Base-by-base conservation (phyloP, 192 early-diverging fungal species). In the Thamnidium elegans region DNA sequence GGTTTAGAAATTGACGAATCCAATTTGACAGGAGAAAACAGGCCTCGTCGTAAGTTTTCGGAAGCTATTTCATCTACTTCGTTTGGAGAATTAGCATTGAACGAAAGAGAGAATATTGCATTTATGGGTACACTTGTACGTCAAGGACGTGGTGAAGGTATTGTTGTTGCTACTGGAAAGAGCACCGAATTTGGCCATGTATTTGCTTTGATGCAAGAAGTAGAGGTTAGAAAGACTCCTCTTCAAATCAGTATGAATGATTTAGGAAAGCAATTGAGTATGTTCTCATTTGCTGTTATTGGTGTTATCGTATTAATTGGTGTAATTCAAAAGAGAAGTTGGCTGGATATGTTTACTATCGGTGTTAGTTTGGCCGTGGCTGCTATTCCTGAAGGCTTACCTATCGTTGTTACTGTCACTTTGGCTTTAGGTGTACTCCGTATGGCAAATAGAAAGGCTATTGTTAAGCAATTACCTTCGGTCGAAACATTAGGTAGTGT, bases 361-460 rank as follows among this genome's bases (percentile, higher is more conserved):
- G 92, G 92, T 66, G 92, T 94, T 20, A 88, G 85, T 83, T 82
- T 99, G 59, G 95, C 95, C 0, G 96, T 99, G 0, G 96, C 96
- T 17, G 94, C 95, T n/a, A 97, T 99, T 65, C 96, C 96, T 23
- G 95, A 97, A 75, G 96, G 96, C 31, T 79, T 99, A 23, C 96
- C 96, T 1, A 93, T 99, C 71, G 95, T 96, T 5, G 96, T 99
- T 5, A 95, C 94, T 0, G 95, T 99, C 11, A 99, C 96, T 9
- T 79, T 99, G 50, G 95, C 95, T 9, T 70, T 95, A 11, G 95
- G 95, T 30, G 94, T 97, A 26, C 81, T 97, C 55, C 79, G 91
- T 19, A 94, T 99, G 93, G 93, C 95, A 1, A 89, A 87, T 50
- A 83, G 92, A 59, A 86, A 92, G 68, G 93, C 93, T 5, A 97